phyloP scores from a whole-genome alignment of 2,329 filamentous ascomycete genomes.

The Pseudocercospora vitis region DNA sequence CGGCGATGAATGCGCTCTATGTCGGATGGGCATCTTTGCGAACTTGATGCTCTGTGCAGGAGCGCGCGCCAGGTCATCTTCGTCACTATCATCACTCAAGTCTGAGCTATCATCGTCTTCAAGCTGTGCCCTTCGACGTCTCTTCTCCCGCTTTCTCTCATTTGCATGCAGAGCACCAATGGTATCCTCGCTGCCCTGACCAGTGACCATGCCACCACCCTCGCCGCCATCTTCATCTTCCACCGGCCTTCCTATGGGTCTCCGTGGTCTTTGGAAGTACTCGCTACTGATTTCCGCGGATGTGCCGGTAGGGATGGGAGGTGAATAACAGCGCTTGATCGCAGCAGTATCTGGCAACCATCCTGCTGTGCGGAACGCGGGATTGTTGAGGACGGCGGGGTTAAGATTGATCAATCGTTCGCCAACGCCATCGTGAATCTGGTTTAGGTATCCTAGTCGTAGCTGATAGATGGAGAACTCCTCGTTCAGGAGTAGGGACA shows the following conservation, averaged over 20 bases:
- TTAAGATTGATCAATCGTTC: constrained; percentile 82
- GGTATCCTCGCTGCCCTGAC: constrained; percentile 64
- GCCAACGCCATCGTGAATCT: constrained; percentile 79
- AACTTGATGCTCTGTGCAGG: constrained; percentile 92
- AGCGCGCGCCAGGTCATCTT: constrained; percentile 64
- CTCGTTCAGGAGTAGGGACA: constrained; percentile 43
- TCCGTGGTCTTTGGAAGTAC: constrained; percentile 69
- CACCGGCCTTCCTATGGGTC: constrained; percentile 18
- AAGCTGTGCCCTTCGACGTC: constrained; percentile 70
- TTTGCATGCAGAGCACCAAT: constrained; percentile 60
- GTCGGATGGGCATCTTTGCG: constrained; percentile 87
- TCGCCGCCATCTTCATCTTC: constrained; percentile 64
- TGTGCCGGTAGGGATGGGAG: constrained; percentile 78
- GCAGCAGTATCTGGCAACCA: constrained; percentile 74
- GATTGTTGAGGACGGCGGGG: constrained; percentile 74
- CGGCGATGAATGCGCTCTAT: constrained; percentile 84
- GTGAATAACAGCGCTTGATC: constrained; percentile 80
- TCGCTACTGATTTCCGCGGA: constrained; percentile 47
- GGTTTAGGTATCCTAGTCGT: constrained; percentile 74
- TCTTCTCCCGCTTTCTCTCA: constrained; percentile 58
- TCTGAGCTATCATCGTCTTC: constrained; percentile 86
- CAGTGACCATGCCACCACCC: constrained; percentile 70
- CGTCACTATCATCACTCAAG: constrained; percentile 79
- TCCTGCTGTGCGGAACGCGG: constrained; percentile 78
- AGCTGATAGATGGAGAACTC: constrained; percentile 77